phyloP scores from a whole-genome alignment of 2,329 filamentous ascomycete genomes.

The Volutella citrinella region DNA sequence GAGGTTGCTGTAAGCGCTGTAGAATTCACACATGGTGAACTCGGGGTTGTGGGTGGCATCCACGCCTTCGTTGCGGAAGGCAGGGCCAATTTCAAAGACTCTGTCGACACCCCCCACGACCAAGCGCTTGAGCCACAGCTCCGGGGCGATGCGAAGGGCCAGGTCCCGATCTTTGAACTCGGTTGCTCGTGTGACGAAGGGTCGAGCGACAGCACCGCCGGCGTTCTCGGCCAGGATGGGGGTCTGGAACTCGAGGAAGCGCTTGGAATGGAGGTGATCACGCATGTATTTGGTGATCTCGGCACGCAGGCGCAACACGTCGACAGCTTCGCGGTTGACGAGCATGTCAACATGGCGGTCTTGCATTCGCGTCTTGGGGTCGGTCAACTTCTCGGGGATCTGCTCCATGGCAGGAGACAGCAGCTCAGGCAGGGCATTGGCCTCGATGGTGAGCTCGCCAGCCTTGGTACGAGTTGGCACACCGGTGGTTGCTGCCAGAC shows the following conservation, averaged over 20 bases:
- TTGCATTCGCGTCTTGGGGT: slow-evolving; percentile 69
- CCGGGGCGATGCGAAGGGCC: slow-evolving; percentile 83
- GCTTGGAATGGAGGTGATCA: slow-evolving; percentile 65
- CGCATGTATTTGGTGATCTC: slow-evolving; percentile 72
- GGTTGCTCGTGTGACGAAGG: slow-evolving; percentile 77
- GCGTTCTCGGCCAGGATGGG: slow-evolving; percentile 81
- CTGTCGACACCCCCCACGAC: slow-evolving; percentile 84
- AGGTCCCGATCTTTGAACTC: slow-evolving; percentile 71
- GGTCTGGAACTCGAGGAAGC: slow-evolving; percentile 86
- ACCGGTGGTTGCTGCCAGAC: slow-evolving; percentile 62
- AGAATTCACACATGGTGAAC: slow-evolving; percentile 97
- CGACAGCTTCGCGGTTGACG: slow-evolving; percentile 64
- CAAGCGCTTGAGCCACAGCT: slow-evolving; percentile 91
- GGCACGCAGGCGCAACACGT: slow-evolving; percentile 72
- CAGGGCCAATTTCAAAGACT: slow-evolving; percentile 89
- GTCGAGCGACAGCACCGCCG: slow-evolving; percentile 82
- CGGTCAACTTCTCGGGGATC: slow-evolving; percentile 67
- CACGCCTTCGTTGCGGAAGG: slow-evolving; percentile 90
- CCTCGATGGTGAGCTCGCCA: slow-evolving; percentile 75
- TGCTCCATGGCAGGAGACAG: slow-evolving; percentile 77
- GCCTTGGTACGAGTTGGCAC: slow-evolving; percentile 63
- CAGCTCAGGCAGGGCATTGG: slow-evolving; percentile 64
- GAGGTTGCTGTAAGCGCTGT: slow-evolving; percentile 79
- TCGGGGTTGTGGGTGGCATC: slow-evolving; percentile 94
- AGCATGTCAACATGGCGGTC: slow-evolving; percentile 85